Percentiles rank a stretch among this genome's conserved stretches.
Evolutionary conservation across 257 asterid genomes (phyloP).

Genomic region (Cordia subcordata): DNA sequence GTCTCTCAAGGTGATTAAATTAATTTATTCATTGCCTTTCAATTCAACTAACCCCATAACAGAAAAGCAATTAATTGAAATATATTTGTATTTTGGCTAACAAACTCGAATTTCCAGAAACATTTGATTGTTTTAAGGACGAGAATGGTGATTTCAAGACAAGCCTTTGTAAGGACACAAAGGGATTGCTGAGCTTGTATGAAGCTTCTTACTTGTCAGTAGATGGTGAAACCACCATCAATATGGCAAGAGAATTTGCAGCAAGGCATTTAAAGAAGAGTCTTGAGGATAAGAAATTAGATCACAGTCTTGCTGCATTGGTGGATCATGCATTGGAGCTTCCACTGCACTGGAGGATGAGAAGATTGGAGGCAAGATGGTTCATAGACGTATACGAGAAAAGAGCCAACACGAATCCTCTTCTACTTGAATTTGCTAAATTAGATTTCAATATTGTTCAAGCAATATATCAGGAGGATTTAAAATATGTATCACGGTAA

Average conservation of each 20-base stretch:
- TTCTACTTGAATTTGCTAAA: conserved; percentile 7
- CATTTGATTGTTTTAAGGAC: conserved; percentile 16
- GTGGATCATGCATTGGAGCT: conserved; percentile 12
- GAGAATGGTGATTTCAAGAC: conserved; percentile 14
- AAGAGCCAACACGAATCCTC: neutral
- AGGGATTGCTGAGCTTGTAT: conserved; percentile 23
- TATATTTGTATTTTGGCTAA: neutral
- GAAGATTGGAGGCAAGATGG: conserved; percentile 6
- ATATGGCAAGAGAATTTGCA: conserved; percentile 13
- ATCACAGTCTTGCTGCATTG: neutral
- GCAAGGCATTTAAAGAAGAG: neutral
- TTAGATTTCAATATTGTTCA: conserved; percentile 19
- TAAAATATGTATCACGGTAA: conserved; percentile 14
- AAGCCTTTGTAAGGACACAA: conserved; percentile 10
- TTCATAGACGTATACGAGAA: conserved; percentile 3
- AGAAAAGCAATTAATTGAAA: neutral
- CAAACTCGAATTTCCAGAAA: conserved; percentile 14
- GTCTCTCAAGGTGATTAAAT: conserved; percentile 17
- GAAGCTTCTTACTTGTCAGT: conserved; percentile 18
- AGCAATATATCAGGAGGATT: conserved; percentile 9
- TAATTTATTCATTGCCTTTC: neutral
- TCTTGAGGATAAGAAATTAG: neutral
- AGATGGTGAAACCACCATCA: conserved; percentile 6
- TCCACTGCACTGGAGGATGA: conserved; percentile 6
- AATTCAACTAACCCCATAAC: neutral